phyloP scores from a whole-genome alignment of 192 early-diverging fungal genomes.

The Coemansia sp. region DNA sequence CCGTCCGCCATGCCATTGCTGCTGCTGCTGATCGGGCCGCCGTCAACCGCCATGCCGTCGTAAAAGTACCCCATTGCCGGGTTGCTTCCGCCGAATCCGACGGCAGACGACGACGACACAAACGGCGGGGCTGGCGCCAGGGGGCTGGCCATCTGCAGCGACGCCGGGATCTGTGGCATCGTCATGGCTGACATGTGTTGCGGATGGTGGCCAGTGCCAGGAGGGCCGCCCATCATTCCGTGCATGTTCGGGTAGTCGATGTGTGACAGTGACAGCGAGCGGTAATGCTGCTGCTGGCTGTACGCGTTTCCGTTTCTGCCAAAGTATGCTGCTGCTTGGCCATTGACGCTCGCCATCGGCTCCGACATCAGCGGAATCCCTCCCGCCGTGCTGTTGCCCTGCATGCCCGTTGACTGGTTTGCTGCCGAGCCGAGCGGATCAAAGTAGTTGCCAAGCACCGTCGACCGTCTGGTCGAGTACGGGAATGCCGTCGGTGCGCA shows the following conservation, averaged over 20 bases:
- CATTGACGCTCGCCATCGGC: neutral
- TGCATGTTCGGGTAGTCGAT: constrained; percentile 14
- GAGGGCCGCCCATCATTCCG: neutral
- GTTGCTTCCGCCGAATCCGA: neutral
- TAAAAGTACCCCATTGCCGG: constrained; percentile 35
- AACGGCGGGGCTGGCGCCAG: constrained; percentile 19
- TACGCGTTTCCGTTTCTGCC: neutral
- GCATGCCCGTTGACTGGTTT: constrained; percentile 5
- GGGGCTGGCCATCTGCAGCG: constrained; percentile 27
- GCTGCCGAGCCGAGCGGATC: constrained; percentile 22
- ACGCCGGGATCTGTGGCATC: neutral
- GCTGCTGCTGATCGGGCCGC: neutral
- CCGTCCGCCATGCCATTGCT: neutral
- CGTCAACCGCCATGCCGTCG: constrained; percentile 15
- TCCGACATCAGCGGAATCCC: constrained; percentile 24
- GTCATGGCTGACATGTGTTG: neutral
- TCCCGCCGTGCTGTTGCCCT: constrained; percentile 12
- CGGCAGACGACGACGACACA: neutral
- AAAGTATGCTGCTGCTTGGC: neutral
- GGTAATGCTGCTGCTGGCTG: constrained; percentile 8
- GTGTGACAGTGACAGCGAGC: constrained; percentile 30
- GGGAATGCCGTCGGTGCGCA: constrained; percentile 16
- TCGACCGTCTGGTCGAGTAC: constrained; percentile 20
- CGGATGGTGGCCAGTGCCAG: neutral
- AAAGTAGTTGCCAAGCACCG: constrained; percentile 17